Base-by-base conservation (phyloP, 768 basidiomycete species). In the Myochromella boudieri region DNA sequence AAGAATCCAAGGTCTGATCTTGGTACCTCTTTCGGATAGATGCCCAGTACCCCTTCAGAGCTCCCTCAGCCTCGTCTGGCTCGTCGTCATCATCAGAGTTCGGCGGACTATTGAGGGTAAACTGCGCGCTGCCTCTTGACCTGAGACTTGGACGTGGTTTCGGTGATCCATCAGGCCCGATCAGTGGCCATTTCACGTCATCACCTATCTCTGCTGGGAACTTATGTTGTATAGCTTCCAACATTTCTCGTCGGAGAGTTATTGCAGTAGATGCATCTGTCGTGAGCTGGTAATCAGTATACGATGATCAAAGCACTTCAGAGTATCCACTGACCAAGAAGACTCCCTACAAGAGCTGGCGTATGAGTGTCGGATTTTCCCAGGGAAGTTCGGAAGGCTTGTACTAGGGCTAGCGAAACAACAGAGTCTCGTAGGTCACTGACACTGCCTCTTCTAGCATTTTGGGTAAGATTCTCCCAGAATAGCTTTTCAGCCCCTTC, bases 221-320 rank as follows among this genome's bases (percentile, higher is more conserved):
- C 61, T 97, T 97, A 58, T 80, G 66, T 1, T 79, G 74, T 39
- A 95, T 85, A 12, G 80, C 81, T 53, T 95, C 93, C 12, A 94
- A 63, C 72, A 97, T 80, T 60, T 98, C 95, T 14, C 91, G 78
- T 7, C 84, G 82, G 1, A 97, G 72, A 0, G 91, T 92, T 36
- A 94, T 78, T 4, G 89, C 80, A 0, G 84, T 72, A 2, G 85
- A 84, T 11, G 77, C 69, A 62, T 95, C 95, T 95, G 53, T 7
- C 6, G 31, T 29, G 24, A 20, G 4, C 7, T 32, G 17, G 34
- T 14, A 2, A 34, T 53, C 14, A 49, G 42, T 10, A 18, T 17
- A 9, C 11, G 36, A 37, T 4, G 9, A 25, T 42, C 34, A 24
- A 28, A 26, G 11, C 22, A 18, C 17, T 4, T 29, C n/a, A 29